Base-by-base conservation (phyloP, 352 stramenopile genomes). In the Peronospora belbahrii region DNA sequence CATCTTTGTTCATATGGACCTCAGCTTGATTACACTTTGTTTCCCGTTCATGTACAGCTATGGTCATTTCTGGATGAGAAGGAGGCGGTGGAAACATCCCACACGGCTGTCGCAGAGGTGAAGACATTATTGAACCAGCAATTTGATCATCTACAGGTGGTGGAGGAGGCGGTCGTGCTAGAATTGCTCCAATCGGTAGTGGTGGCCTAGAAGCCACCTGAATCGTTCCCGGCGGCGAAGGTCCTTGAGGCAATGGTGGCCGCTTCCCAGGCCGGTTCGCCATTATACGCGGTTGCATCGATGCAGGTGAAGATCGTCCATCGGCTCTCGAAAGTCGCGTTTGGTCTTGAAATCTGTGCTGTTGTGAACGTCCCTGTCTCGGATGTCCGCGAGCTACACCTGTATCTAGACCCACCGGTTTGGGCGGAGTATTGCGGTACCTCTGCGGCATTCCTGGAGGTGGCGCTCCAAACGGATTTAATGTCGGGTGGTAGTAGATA, bases 401-500 rank as follows among this genome's bases (percentile, higher is more conserved):
- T 19, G 3, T 24, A 8, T 38, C 17, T 19, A 42, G 38, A 22
- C 10, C 30, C 4, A 20, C 15, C 28, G 27, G 10, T n/a, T 27
- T 22, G 6, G 62, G 40, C 8, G 67, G 57, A 23, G 62, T 60
- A 2, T 70, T 56, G 10, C 62, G 68, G 48, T 83, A 89, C 59
- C 61, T 69, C 23, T 89, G 74, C 5, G 77, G 74, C 20, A 59
- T 63, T 10, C 77, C 77, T 15, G 77, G 77, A 1, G 77, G 77
- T 5, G 77, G 77, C 1, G 76, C 74, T 14, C 77, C 77, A 19
- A 87, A 89, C 1, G 77, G 77, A 24, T 89, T 89, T 6, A 89
- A 41, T 14, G 74, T 84, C n/a, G 74, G 74, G 32, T 89, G 74
- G 38, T 87, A 89, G 47, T 89, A 87, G 32, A 89, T 74, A 1